phyloP scores from a whole-genome alignment of 176 grass and related monocot species.

The Aegilops sharonensis region DNA sequence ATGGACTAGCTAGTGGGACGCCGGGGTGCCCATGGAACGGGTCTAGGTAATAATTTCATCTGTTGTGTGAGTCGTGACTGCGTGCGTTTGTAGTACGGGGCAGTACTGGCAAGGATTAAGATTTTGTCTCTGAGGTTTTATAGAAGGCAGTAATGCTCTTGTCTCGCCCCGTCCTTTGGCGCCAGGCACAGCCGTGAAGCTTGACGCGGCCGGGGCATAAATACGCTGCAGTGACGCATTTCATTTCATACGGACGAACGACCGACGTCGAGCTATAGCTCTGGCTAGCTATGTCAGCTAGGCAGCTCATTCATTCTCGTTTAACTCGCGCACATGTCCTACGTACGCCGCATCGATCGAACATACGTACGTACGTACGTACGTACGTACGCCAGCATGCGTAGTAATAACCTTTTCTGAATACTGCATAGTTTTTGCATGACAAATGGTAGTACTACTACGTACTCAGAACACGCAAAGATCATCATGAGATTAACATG shows the following conservation, averaged over 20 bases:
- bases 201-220: slow-evolving; percentile 33
- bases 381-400: background rate
- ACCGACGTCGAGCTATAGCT: background rate
- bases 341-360: background rate
- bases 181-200: background rate
- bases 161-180: slow-evolving; percentile 27
- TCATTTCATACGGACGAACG: background rate
- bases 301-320: background rate
- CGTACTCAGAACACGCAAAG: background rate
- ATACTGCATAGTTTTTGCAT: background rate
- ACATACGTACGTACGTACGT: background rate
- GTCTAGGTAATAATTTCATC: slow-evolving; percentile 66
- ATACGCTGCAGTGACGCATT: slow-evolving; percentile 26
- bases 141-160: slow-evolving; percentile 33
- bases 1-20: slow-evolving; percentile 35
- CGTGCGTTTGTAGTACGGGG: slow-evolving; percentile 23
- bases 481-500: background rate
- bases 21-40: slow-evolving; percentile 57
- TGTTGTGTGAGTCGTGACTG: background rate
- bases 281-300: background rate
- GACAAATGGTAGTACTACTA: background rate
- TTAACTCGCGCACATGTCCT: slow-evolving; percentile 10
- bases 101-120: slow-evolving; percentile 40
- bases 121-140: slow-evolving; percentile 46
- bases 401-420: background rate